Conservation (phyloP, 371 early-diverging fungal species). For the Lichtheimia hyalospora region DNA sequence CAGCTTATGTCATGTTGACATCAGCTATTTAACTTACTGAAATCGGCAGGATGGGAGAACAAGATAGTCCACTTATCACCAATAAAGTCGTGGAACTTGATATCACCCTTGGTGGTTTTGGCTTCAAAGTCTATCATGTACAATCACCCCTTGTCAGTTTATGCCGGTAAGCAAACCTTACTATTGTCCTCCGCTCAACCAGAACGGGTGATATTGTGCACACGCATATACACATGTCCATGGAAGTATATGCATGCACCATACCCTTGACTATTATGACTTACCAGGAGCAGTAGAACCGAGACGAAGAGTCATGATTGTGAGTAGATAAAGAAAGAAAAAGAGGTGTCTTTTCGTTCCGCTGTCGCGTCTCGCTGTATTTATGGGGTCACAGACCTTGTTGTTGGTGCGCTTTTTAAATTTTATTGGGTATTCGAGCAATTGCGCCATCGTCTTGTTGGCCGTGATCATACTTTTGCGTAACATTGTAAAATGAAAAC, state of each 20-base stretch:
- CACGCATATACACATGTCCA: neutral
- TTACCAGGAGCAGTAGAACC: constrained; percentile 65
- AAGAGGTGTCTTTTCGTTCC: no score
- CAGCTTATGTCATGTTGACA: neutral
- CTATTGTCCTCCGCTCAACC: no score
- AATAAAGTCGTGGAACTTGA: constrained; percentile 89
- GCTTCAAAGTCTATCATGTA: constrained; percentile 69
- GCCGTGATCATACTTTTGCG: no score
- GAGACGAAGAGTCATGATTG: constrained; percentile 57
- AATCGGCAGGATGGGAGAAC: constrained; percentile 96
- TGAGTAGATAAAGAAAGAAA: neutral
- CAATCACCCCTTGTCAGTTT: no score
- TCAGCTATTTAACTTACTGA: constrained; percentile 55
- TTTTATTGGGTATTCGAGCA: neutral
- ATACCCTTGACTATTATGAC: neutral
- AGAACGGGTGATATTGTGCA: no score
- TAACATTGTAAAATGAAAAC: no score
- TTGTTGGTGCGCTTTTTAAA: neutral
- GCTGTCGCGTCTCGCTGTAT: no score
- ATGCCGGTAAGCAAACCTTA: no score
- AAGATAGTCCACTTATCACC: constrained; percentile 88
- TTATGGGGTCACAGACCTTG: no score
- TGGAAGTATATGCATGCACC: neutral
- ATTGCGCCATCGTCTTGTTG: neutral
- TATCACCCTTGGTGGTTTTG: constrained; percentile 82